Conservation (phyloP, 805 yeast species). For the Diddensiella transvaalensis region DNA sequence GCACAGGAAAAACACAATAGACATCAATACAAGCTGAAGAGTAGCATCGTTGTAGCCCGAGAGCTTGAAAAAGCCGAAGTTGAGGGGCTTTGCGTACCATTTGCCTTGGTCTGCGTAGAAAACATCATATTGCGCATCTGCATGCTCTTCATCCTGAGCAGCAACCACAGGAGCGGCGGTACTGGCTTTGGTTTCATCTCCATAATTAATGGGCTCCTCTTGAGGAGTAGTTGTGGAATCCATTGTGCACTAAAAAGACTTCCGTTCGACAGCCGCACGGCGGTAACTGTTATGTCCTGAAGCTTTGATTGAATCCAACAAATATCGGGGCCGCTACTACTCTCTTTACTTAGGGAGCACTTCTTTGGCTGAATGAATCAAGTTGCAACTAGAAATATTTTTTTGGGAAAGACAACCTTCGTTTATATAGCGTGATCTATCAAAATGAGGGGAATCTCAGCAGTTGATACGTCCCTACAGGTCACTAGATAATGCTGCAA, state of each 20-base stretch:
- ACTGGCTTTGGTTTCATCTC: constrained; percentile 4
- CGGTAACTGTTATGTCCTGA: neutral
- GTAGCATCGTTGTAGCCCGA: constrained; percentile 40
- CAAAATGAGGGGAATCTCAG: neutral
- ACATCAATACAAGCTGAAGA: constrained; percentile 43
- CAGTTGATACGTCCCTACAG: neutral
- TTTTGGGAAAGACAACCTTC: neutral
- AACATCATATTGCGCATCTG: neutral
- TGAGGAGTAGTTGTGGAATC: neutral
- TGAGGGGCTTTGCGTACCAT: constrained; percentile 5
- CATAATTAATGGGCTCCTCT: constrained; percentile 3
- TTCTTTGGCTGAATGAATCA: neutral
- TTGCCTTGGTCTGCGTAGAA: constrained; percentile 3
- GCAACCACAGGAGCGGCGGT: neutral
- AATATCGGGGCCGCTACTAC: too few species aligned
- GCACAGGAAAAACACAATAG: constrained; percentile 46
- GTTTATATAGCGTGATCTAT: neutral
- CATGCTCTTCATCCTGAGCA: neutral
- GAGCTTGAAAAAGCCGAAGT: constrained; percentile 20
- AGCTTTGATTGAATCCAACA: neutral
- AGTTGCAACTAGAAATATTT: neutral
- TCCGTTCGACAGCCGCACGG: neutral
- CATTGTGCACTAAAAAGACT: neutral
- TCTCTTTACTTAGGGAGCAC: too few species aligned
- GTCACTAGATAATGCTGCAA: neutral